Evolutionary conservation across 2,329 filamentous ascomycete species (phyloP), one percentile per base, ranked within the genome.

Genomic region (Spiromastix sp.): DNA sequence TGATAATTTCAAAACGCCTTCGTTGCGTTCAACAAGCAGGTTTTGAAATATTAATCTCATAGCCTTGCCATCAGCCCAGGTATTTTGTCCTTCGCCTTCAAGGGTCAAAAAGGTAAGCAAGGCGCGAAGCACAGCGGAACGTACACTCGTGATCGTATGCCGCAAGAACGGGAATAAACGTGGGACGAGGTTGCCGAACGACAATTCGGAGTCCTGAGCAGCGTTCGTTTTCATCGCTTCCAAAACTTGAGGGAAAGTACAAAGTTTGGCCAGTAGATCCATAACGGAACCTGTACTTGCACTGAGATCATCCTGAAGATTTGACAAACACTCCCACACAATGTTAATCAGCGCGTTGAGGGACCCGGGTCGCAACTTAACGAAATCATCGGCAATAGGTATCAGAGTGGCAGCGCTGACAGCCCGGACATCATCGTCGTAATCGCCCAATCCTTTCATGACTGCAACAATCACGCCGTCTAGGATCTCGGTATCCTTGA

Each of bases 281-380:
- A 98, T 98, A 36, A 98, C 93, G 38, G 86, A 93, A 31, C 91
- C 91, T 7, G 93, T 98, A 56, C 91, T 96, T 3, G 91, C 91
- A 56, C 87, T 96, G 12, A 98, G 70, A 54, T 98, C 91, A 54
- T 98, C 91, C 45, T 89, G 87, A n/a, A 98, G 68, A 54, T 93
- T 93, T 3, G 89, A 93, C 16, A 98, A 68, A 63, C 91, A 96
- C 52, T 93, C 84, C 91, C 91, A 98, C 18, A 98, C 87, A 40
- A 96, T 93, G 52, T 83, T 81, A 57, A 95, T 93, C 25, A 98
- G 74, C 19, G 74, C 71, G 42, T 87, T 79, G 20, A 98, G 70
- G 28, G 85, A 79, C 21, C 70, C 70, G 11, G 85, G 81, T 11
- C 89, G 81, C 57, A 93, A 75, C 24, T 77, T 79, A 46, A 96